Evolutionary conservation across 768 basidiomycete genomes (phyloP).

Genomic region (Coprinopsis sp.): DNA sequence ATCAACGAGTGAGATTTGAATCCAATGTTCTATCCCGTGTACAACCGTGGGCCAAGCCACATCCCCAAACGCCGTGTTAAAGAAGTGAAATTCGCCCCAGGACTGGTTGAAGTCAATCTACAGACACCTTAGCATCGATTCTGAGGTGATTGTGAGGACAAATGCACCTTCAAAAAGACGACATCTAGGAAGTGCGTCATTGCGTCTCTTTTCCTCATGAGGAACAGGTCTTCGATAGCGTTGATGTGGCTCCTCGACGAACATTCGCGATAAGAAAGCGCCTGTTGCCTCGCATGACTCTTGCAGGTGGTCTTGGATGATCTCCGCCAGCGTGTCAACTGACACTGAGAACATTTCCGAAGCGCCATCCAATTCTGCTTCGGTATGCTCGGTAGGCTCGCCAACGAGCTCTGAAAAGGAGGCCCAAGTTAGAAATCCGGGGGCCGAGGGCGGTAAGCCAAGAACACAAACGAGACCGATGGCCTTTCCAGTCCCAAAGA

Average conservation of each 20-base stretch:
- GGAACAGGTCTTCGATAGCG: constrained; percentile 62
- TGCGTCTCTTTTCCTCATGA: constrained; percentile 76
- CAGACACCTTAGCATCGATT: not conserved
- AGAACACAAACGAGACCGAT: constrained; percentile 69
- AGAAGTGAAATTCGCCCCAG: constrained; percentile 82
- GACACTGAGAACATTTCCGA: constrained; percentile 44
- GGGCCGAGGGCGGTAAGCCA: constrained; percentile 28
- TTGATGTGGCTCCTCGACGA: constrained; percentile 57
- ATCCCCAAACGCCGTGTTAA: constrained; percentile 74
- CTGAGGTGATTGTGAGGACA: not conserved
- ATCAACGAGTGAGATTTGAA: constrained; percentile 63
- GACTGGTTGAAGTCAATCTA: constrained; percentile 71
- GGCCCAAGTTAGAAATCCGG: constrained; percentile 32
- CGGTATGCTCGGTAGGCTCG: too few species aligned
- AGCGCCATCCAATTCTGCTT: too few species aligned
- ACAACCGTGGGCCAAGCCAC: constrained; percentile 47
- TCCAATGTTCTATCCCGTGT: constrained; percentile 46
- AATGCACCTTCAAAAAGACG: constrained; percentile 63
- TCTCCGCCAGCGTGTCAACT: constrained; percentile 53
- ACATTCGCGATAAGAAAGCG: constrained; percentile 46
- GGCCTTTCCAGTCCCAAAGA: constrained; percentile 71
- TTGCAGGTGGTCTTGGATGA: constrained; percentile 61
- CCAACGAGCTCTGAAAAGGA: constrained; percentile 39
- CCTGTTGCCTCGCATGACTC: constrained; percentile 52
- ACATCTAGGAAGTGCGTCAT: constrained; percentile 70